phyloP scores from a whole-genome alignment of 1,139 yeast species.

The Blastobotrys ciferrii region DNA sequence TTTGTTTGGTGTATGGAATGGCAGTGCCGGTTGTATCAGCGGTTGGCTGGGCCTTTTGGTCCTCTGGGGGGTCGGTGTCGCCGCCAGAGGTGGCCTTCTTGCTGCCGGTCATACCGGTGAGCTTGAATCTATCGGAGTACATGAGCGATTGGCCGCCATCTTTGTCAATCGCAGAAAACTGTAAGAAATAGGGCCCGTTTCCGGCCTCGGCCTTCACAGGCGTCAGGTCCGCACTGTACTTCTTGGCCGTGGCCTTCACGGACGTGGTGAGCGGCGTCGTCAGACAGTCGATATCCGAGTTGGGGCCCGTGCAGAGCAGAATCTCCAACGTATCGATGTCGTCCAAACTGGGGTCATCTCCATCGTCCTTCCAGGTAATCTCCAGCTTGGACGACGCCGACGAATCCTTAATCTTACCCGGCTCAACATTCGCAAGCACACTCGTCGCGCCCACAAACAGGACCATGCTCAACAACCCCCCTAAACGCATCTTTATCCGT shows the following conservation, averaged over 20 bases:
- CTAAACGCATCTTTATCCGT: slow-evolving; percentile 5
- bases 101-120: slow-evolving; percentile 71
- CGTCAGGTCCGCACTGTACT: slow-evolving; percentile 26
- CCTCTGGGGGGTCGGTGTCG: slow-evolving; percentile 41
- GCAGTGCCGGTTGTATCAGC: slow-evolving; percentile 40
- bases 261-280: slow-evolving; percentile 35
- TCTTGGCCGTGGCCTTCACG: slow-evolving; percentile 29
- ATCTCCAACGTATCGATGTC: slow-evolving; percentile 51
- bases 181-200: slow-evolving; percentile 69
- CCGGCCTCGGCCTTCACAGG: slow-evolving; percentile 49
- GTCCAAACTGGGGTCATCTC: slow-evolving; percentile 45
- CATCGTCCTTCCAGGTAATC: slow-evolving; percentile 63
- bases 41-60: slow-evolving; percentile 2
- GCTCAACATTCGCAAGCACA: neutral
- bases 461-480: neutral
- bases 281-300: slow-evolving; percentile 47
- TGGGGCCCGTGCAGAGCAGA: slow-evolving; percentile 67
- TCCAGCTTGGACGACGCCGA: slow-evolving; percentile 51
- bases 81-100: slow-evolving; percentile 42
- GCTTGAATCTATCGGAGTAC: slow-evolving; percentile 64
- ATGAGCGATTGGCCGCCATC: slow-evolving; percentile 58
- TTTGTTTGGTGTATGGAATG: slow-evolving; percentile 66
- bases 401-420: slow-evolving; percentile 50
- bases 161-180: slow-evolving; percentile 50
- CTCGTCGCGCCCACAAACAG: neutral